Base-by-base conservation (phyloP, 2,329 filamentous ascomycete species). In the Raffaelea deltoideospora region DNA sequence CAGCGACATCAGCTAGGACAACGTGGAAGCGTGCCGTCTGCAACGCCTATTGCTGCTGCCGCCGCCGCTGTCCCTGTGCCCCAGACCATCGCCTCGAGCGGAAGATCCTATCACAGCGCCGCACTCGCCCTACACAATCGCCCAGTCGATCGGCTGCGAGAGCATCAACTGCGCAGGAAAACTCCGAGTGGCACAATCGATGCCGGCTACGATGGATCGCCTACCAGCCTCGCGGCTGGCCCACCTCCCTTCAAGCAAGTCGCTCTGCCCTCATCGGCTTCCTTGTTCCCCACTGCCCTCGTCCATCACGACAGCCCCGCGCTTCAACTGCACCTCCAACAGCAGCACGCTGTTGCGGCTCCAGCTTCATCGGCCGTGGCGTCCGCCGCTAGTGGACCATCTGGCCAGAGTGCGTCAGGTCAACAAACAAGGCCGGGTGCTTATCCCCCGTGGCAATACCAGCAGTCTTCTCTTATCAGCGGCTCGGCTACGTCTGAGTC, bases 161-260 rank as follows among this genome's bases (percentile, higher is more conserved):
- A 94, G 54, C 77, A 93, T 55, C 81, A 84, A 48, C 65, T 95
- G 39, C 76, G 88, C 45, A 75, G 88, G 46, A 96, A 96, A 57
- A 96, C 88, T 9, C 90, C 88, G 5, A 88, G 79, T 50, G 90
- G 88, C n/a, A 94, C 86, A 27, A 70, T 96, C 42, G 79, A 88
- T 45, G 85, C 83, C 37, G 86, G 85, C 10, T 95, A 94, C 51
- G 87, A 96, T 65, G 85, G 82, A 23, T 83, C 82, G 5, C 76
- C 78, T 2, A 67, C 77, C 18, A 79, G 85, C 50, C 73, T 79
- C 48, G 74, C 69, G 10, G 73, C 77, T 26, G 80, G 81, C 27
- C 79, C 79, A 6, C 83, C 82, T 27, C 78, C 83, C 2, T 64
- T 75, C 33, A 95, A 95, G 58, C 86, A 94, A 53, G 74, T 94